Conservation (phyloP, 768 basidiomycete genomes). For the Pleurotus platypus region DNA sequence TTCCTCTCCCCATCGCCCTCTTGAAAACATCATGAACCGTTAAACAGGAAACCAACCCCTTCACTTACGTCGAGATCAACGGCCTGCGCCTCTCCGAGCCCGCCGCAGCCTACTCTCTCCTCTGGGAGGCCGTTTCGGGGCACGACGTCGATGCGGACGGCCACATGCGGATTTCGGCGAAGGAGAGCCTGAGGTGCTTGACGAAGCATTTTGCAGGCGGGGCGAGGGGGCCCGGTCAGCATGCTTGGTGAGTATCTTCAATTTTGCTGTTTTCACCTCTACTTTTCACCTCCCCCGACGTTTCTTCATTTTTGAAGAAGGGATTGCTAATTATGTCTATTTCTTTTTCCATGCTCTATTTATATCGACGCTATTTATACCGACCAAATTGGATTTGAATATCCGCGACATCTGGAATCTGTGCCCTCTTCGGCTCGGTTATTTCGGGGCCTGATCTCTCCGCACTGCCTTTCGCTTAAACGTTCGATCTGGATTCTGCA, state of each 20-base stretch:
- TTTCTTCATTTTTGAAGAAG: too few relatives aligned
- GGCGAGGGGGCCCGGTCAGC: conserved; percentile 69
- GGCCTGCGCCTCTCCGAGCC: conserved; percentile 93
- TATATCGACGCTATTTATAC: too few relatives aligned
- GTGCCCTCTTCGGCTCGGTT: too few relatives aligned
- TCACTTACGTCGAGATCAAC: conserved; percentile 97
- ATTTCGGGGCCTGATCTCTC: too few relatives aligned
- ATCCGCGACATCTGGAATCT: too few relatives aligned
- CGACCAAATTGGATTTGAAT: too few relatives aligned
- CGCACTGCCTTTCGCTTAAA: too few relatives aligned
- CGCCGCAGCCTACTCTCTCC: conserved; percentile 82
- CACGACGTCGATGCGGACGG: conserved; percentile 63
- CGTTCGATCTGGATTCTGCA: too few relatives aligned
- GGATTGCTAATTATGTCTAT: too few relatives aligned
- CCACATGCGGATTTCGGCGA: conserved; percentile 64
- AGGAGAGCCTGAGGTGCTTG: conserved; percentile 79
- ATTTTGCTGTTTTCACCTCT: neutral
- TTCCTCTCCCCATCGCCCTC: too few relatives aligned
- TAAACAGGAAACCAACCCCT: conserved; percentile 83
- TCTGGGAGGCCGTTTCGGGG: conserved; percentile 93
- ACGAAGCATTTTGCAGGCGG: conserved; percentile 73
- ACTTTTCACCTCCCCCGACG: too few relatives aligned
- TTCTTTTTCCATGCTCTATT: too few relatives aligned
- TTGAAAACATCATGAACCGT: neutral
- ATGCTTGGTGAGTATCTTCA: conserved; percentile 70